Base-by-base conservation (phyloP, 2,329 filamentous ascomycete genomes). In the Aspergillus ochraceoroseus region DNA sequence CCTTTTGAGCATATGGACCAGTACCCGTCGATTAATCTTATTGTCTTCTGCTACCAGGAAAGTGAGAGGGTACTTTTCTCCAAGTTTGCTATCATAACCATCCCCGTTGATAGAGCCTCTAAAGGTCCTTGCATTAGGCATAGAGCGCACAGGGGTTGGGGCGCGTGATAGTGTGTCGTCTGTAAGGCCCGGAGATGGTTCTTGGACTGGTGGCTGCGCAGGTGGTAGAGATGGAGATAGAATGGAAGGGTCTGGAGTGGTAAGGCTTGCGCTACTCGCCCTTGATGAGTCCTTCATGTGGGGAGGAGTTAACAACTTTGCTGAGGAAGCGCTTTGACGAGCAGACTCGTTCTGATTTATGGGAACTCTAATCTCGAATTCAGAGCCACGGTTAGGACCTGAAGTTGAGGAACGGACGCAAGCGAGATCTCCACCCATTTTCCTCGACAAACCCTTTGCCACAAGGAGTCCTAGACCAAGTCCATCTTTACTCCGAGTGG, bases 11-110 rank as follows among this genome's bases (percentile, higher is more conserved):
- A 84, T 84, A 51, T 67, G 79, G 18, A 82, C 73, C 11, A 85
- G 70, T 0, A 85, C 73, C 31, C 76, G 78, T 39, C 82, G 76
- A 54, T 85, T 85, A 61, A 85, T 83, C 47, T 75, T 75, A 60
- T 86, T 86, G 61, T 86, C 82, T 63, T 86, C 82, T 3, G 80
- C 82, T 1, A 86, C 77, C 2, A 86, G 70, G 48, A 86, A 80
- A 7, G 75, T 82, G 6, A 85, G 69, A 1, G 82, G 82, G 44
- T 77, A 70, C 50, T 76, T 77, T 32, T 66, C 63, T 2, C 76
- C 78, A 3, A 85, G 69, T 9, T 75, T 69, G 30, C 73, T 71
- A 53, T 83, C 79, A 49, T 77, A 71, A 3, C 51, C 33, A 35
- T 62, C 54, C 32, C 51, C 41, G 15, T 49, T 54, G 5, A 55